Conservation (phyloP, 1,284 basidiomycete genomes). For the Xerocomus nothofagi region DNA sequence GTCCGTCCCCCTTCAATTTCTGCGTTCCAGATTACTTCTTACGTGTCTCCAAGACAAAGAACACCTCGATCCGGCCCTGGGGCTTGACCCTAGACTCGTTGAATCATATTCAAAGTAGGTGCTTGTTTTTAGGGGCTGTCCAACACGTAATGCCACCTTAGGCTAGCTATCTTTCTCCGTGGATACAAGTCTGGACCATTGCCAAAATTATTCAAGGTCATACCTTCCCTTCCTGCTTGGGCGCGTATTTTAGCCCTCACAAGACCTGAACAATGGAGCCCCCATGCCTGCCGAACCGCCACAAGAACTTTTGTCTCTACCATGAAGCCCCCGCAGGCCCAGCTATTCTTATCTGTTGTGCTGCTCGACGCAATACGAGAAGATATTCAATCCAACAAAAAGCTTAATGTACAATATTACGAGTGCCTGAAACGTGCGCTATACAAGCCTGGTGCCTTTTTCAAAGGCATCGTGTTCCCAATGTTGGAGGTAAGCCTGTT, state of each 20-base stretch:
- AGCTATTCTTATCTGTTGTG: constrained; percentile 91
- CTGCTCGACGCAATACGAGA: constrained; percentile 89
- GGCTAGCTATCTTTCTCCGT: constrained; percentile 84
- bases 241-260: constrained; percentile 94
- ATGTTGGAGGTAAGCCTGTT: constrained; percentile 75
- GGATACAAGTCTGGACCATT: constrained; percentile 95
- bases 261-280: constrained; percentile 90
- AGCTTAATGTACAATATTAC: constrained; percentile 92
- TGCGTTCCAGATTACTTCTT: not conserved
- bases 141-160: constrained; percentile 11
- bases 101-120: constrained; percentile 91
- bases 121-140: not conserved
- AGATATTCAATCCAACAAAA: constrained; percentile 86
- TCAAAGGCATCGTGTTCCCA: constrained; percentile 98
- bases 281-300: constrained; percentile 92
- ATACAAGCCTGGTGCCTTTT: constrained; percentile 98
- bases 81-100: constrained; percentile 94
- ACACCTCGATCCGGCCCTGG: constrained; percentile 84
- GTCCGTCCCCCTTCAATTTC: constrained; percentile 33
- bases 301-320: constrained; percentile 96
- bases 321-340: constrained; percentile 95
- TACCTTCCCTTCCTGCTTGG: constrained; percentile 96
- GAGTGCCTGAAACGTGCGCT: constrained; percentile 89
- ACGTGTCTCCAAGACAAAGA: constrained; percentile 47
- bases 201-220: constrained; percentile 98